A percentile compares a stretch with the other conserved stretches of the same genome.
Conservation (phyloP, 345 rosid genomes). For the Salix arbutifolia region DNA sequence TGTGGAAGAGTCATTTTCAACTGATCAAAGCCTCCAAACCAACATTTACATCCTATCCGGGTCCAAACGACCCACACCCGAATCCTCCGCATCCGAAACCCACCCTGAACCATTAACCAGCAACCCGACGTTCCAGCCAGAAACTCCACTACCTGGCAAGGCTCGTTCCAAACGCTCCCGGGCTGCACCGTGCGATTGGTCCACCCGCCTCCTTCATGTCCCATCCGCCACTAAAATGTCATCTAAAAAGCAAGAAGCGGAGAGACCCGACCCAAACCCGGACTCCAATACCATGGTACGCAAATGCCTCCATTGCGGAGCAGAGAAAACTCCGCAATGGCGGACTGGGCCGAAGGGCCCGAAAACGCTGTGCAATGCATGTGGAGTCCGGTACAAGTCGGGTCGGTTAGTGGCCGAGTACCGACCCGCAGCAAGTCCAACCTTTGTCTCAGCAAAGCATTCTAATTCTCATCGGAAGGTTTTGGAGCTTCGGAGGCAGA, state of each 20-base stretch:
- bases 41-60: slow-evolving; percentile 35
- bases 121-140: slow-evolving; percentile 39
- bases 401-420: slow-evolving; percentile 73
- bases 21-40: slow-evolving; percentile 42
- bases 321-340: slow-evolving; percentile 81
- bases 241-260: slow-evolving; percentile 24
- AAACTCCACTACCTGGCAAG: slow-evolving; percentile 53
- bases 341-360: slow-evolving; percentile 78
- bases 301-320: slow-evolving; percentile 59
- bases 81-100: slow-evolving; percentile 41
- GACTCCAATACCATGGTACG: slow-evolving; percentile 21
- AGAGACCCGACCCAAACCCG: neutral
- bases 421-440: slow-evolving; percentile 78
- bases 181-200: slow-evolving; percentile 64
- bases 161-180: slow-evolving; percentile 67
- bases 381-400: slow-evolving; percentile 76
- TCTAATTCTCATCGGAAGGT: slow-evolving; percentile 81
- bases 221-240: slow-evolving; percentile 15
- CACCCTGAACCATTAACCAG: slow-evolving; percentile 14
- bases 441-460: slow-evolving; percentile 54
- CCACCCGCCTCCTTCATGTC: slow-evolving; percentile 58
- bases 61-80: slow-evolving; percentile 49
- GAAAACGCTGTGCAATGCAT: slow-evolving; percentile 68
- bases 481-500: slow-evolving; percentile 67
- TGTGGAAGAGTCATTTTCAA: slow-evolving; percentile 67